These are phyloP conservation scores for Drechslerella coelobrocha DNA, from an alignment of 2,329 filamentous ascomycete genomes.

Conservation along the genomic window DNA sequence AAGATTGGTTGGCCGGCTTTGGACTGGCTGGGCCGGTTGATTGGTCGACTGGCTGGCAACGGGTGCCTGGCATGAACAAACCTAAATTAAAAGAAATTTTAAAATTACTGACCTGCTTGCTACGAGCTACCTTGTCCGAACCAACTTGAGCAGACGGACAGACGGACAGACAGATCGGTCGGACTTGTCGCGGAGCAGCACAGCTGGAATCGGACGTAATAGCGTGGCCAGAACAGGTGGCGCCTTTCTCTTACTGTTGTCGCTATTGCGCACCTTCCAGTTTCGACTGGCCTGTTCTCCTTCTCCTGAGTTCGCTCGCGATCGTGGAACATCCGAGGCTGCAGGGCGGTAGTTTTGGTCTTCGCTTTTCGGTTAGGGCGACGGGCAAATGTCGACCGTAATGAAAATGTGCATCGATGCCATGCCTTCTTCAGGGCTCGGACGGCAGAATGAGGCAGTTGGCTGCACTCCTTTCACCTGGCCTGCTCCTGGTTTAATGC, in stretches of 20 bases:
- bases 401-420: background rate
- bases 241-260: background rate
- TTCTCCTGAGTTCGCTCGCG: background rate
- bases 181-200: background rate
- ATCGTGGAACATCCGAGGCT: background rate
- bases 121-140: background rate
- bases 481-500: no score
- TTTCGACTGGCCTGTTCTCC: background rate
- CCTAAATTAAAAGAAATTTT: background rate
- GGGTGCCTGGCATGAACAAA: conserved; percentile 20
- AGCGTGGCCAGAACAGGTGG: background rate
- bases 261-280: background rate
- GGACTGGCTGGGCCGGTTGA: background rate
- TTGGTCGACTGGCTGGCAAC: background rate
- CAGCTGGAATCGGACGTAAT: background rate
- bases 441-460: no score
- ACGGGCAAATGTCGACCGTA: background rate
- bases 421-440: no score
- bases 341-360: background rate
- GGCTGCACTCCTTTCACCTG: no score
- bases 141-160: background rate
- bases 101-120: conserved; percentile 1
- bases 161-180: background rate
- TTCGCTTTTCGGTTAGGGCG: background rate
- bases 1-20: background rate